phyloP scores from a whole-genome alignment of 2,329 filamentous ascomycete genomes.

The Phaeosphaeriaceae sp. region DNA sequence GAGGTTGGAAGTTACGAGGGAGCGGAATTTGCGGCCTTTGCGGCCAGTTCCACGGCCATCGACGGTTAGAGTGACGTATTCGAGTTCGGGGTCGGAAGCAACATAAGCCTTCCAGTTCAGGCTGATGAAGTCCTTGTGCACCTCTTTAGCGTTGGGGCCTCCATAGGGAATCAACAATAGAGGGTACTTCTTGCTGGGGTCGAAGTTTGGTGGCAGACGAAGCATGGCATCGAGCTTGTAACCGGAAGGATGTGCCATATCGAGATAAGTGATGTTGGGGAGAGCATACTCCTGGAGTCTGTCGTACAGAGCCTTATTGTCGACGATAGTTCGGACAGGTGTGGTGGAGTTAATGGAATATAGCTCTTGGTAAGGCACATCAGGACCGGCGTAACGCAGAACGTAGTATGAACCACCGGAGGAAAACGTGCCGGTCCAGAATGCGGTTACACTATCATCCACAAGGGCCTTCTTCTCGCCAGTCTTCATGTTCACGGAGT shows the following conservation, averaged over 20 bases:
- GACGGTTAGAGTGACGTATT: constrained; percentile 71
- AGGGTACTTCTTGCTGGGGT: constrained; percentile 68
- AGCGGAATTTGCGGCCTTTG: constrained; percentile 68
- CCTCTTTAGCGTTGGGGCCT: constrained; percentile 68
- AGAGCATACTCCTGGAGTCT: constrained; percentile 66
- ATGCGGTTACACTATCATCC: constrained; percentile 63
- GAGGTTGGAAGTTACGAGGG: constrained; percentile 63
- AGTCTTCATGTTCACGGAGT: constrained; percentile 67
- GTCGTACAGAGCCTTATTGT: constrained; percentile 64
- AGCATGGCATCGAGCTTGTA: constrained; percentile 70
- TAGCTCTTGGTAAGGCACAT: constrained; percentile 73
- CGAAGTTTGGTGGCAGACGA: constrained; percentile 68
- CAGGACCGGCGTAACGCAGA: constrained; percentile 68
- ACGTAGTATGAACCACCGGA: constrained; percentile 68
- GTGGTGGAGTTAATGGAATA: constrained; percentile 63
- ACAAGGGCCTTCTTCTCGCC: constrained; percentile 65
- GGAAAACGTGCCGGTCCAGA: constrained; percentile 71
- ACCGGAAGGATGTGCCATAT: constrained; percentile 66
- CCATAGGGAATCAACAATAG: constrained; percentile 72
- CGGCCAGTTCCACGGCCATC: constrained; percentile 72
- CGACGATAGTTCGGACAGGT: constrained; percentile 64
- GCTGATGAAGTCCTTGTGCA: constrained; percentile 62
- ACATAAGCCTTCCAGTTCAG: constrained; percentile 69
- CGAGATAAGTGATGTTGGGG: constrained; percentile 69
- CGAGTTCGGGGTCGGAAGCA: constrained; percentile 69